A percentile compares a stretch with the other conserved stretches of the same genome.
Conservation (phyloP, 768 basidiomycete genomes). For the Rubroboletus pulcherrimus region DNA sequence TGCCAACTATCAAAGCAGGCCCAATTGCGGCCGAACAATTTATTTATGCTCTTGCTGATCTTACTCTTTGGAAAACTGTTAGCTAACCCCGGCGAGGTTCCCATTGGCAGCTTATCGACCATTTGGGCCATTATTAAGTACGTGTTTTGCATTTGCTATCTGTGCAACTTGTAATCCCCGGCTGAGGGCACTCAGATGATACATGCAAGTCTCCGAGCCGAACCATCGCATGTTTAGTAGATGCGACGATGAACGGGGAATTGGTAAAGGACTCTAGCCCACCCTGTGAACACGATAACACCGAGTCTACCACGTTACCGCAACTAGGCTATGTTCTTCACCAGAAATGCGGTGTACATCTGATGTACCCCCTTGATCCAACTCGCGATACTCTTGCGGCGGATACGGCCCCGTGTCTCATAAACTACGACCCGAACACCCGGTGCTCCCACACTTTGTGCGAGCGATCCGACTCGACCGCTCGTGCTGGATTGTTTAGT, state of each 20-base stretch:
- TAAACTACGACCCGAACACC: not conserved
- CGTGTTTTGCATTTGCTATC: not conserved
- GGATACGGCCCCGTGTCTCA: not conserved
- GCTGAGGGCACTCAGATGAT: not conserved
- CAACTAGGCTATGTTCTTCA: not conserved
- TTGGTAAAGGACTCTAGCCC: not conserved
- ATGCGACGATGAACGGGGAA: not conserved
- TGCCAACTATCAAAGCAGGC: too few species aligned
- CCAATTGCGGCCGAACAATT: too few species aligned
- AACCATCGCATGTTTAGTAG: not conserved
- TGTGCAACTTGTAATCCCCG: not conserved
- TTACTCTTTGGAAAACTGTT: too few species aligned
- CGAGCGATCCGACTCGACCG: not conserved
- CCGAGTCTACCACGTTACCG: not conserved
- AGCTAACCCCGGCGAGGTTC: too few species aligned
- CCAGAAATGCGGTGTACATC: not conserved
- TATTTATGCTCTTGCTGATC: too few species aligned
- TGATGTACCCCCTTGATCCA: not conserved
- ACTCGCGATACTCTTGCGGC: not conserved
- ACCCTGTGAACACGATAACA: not conserved
- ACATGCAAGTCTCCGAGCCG: too few species aligned
- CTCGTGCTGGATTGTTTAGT: not conserved
- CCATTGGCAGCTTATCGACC: too few species aligned
- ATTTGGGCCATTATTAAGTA: too few species aligned
- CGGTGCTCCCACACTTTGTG: not conserved